Base-by-base conservation (phyloP, 306 rosid species). In the Comarum palustre region DNA sequence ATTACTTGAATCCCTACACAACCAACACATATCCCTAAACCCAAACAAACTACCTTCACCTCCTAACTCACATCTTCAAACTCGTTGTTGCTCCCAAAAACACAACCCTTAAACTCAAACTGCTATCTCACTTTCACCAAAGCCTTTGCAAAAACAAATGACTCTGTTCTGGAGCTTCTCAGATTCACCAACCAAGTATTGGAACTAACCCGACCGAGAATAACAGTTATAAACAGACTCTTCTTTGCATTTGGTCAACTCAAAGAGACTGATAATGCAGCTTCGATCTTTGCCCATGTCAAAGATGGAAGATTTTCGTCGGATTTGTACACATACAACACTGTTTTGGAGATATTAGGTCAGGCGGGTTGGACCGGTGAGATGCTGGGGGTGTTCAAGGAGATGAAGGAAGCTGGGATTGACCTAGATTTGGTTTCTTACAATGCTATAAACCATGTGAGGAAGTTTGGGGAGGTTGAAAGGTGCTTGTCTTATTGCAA, bases 311-410 rank as follows among this genome's bases (percentile, higher is more conserved):
- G 69, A 14, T 76, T 71, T 66, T 67, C 54, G 60, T 79, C 88
- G 19, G 95, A 90, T 75, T 69, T 92, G 85, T 45, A 87, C 63
- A 84, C 95, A 31, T 87, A 88, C 76, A 92, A 92, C 75, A 90
- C 78, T 55, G 76, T 88, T 86, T 77, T 90, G 9, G 90, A 92
- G 81, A 84, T 85, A 60, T 85, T 92, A 73, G 96, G 98, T 50
- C 79, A 80, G 61, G 77, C 60, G 8, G 94, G 98, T 61, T 75
- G 61, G 8, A 66, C 82, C 27, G 81, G 80, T 80, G 90, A 88
- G 73, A 86, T 86, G 88, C 82, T 88, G 59, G 75, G 69, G 45
- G 68, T 75, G 74, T 90, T 87, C 82, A 52, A 77, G 20, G 75
- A 87, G 69, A 73, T 90, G 89, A 86, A 86, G 76, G 87, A 87